Percentiles rank a stretch among this genome's conserved stretches.
Evolutionary conservation across 805 yeast species (phyloP).

Genomic region (Starmerella roubikii): DNA sequence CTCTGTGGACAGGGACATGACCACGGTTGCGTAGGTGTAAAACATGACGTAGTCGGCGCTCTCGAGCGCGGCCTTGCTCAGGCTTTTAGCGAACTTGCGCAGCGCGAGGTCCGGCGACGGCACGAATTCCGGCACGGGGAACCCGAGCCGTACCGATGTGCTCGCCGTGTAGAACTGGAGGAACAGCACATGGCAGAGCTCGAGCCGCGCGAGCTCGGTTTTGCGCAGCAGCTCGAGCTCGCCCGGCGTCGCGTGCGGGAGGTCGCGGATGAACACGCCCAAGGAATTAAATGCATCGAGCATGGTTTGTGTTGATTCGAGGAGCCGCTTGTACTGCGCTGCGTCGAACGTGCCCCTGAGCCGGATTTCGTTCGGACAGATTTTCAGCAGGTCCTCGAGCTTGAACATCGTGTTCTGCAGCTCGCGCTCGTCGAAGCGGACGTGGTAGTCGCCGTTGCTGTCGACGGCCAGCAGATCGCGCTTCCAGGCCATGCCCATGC

Average conservation of each 20-base stretch:
- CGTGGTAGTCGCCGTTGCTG: conserved; percentile 15
- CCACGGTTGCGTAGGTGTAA: conserved; percentile 61
- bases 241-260: conserved; percentile 37
- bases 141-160: conserved; percentile 58
- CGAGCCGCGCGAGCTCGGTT: conserved; percentile 41
- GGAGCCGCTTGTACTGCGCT: conserved; percentile 36
- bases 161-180: conserved; percentile 52
- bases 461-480: conserved; percentile 44
- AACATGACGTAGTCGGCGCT: conserved; percentile 52
- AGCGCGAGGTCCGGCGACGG: conserved; percentile 56
- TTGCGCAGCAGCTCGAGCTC: conserved; percentile 45
- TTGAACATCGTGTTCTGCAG: conserved; percentile 46
- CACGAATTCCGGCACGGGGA: conserved; percentile 64
- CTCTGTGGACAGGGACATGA: conserved; percentile 52
- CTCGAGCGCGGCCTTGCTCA: conserved; percentile 24
- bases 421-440: conserved; percentile 27
- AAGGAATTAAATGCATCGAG: conserved; percentile 66
- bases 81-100: conserved; percentile 47
- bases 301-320: conserved; percentile 47
- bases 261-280: conserved; percentile 52
- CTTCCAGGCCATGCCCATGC: conserved; percentile 73
- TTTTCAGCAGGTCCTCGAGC: conserved; percentile 44
- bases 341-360: conserved; percentile 60
- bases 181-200: conserved; percentile 59
- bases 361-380: conserved; percentile 64